Evolutionary conservation across 768 basidiomycete genomes (phyloP), one percentile per base, ranked within the genome.

Genomic region (Dictyophora rubrovolvata): DNA sequence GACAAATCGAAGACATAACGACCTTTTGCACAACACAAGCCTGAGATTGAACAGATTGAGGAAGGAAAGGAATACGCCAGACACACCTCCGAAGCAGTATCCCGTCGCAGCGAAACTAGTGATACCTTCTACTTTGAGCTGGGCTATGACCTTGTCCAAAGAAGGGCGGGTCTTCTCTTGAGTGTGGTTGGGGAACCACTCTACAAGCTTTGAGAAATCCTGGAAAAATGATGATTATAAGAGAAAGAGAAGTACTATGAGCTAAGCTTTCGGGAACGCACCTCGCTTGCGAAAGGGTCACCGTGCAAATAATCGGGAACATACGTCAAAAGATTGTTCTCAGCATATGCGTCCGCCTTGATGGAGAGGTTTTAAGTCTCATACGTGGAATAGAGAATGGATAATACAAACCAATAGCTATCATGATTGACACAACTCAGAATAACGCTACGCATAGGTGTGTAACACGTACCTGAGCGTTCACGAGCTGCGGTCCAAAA

Each of bases 71-170:
- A 42, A 23, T n/a, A n/a, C n/a, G 28, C 7, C 7, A 28, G 28
- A 66, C 74, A 59, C 60, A 77, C 81, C 86, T 60, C 85, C 84
- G 56, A 79, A 83, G 73, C 88, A 90, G 73, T 82, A 89, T 2
- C 85, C 86, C 5, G 78, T 77, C 0, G 82, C 81, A 0, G 72
- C 85, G 59, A 89, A 77, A 7, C 67, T 67, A 1, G 73, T 80
- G 20, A 89, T 72, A 1, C 86, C 87, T 61, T 79, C 65, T 34
- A 70, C 77, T 66, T 82, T 83, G 61, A 90, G 76, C 0, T 73
- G 79, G 4, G 66, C 69, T 34, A 86, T 74, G 48, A 85, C 80
- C 53, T 77, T 79, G 70, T 87, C 77, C 23, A 87, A 62, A 2
- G 64, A 12, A 1, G 81, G 80, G 12, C 79, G 79, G 1, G 78